Evolutionary conservation across 768 basidiomycete genomes (phyloP), one percentile per base, ranked within the genome.

Genomic region (Chalciporus pseudorubinellus): DNA sequence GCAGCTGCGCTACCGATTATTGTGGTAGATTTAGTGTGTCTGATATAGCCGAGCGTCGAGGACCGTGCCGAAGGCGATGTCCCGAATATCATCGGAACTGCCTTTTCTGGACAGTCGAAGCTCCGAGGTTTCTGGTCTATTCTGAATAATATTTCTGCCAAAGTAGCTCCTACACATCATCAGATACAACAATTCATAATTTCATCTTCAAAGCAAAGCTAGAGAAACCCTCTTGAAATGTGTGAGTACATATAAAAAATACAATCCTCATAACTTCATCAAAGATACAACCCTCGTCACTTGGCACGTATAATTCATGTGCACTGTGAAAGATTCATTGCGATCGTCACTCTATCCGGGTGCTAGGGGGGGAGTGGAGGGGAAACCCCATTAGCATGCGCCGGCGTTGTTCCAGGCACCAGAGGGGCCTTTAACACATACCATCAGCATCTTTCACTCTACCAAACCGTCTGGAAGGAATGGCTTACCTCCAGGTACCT

Each of bases 371-470:
- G 16, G 4, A 14, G 16, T 16, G 3, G 33, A n/a, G 16, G 33
- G 33, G 16, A 16, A 14, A 16, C 14, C 14, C 16, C 33, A 34
- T 16, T 9, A 34, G 16, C 84, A 86, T 38, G 75, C 62, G 8
- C 83, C 82, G 60, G 79, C 68, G 58, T 85, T 77, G 42, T 70
- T 71, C 84, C 84, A 85, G 43, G 78, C 81, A 48, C 74, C 78
- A 21, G 77, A 74, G 33, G 70, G 2, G 41, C 77, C 81, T 83
- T 45, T 29, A 26, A n/a, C n/a, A 12, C 22, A 16, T 12, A 39
- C 20, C 10, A 28, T 52, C 24, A 57, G 44, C 10, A 38, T 47
- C 38, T 16, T n/a, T 9, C 5, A 39, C 39, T 6, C 43, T 18
- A 24, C 19, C 13, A 24, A 24, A 18, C 1, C 40, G n/a, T 13